These are phyloP conservation scores for Geosmithia morbida DNA, from an alignment of 2,329 filamentous ascomycete genomes.

Conservation along the genomic window DNA sequence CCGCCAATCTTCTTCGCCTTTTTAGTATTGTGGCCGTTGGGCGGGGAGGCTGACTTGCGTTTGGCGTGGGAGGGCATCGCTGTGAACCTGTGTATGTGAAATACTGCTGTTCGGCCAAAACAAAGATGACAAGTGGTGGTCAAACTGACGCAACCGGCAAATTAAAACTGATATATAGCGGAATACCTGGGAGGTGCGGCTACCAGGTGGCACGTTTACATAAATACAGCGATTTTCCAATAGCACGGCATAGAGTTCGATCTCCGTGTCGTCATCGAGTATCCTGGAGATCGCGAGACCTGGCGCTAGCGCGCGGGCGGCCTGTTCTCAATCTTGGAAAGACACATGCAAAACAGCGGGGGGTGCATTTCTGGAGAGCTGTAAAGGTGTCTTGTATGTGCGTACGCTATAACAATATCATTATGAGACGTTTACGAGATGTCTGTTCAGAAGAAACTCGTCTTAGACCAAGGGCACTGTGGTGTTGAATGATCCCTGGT, in stretches of 20 bases:
- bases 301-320: neutral
- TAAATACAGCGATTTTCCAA: neutral
- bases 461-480: no score
- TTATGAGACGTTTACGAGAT: no score
- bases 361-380: no score
- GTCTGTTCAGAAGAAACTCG: no score
- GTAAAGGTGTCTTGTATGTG: no score
- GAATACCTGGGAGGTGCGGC: neutral
- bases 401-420: no score
- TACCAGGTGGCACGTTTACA: neutral
- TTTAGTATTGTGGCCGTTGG: slow-evolving; percentile 10
- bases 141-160: neutral
- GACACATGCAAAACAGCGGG: neutral
- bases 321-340: neutral
- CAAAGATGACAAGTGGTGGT: neutral
- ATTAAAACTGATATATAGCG: neutral
- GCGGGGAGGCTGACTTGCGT: slow-evolving; percentile 10
- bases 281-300: neutral
- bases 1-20: slow-evolving; percentile 16
- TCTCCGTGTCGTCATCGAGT: neutral
- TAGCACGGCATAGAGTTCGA: neutral
- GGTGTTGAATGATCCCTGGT: no score
- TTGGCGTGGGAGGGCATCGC: slow-evolving; percentile 15
- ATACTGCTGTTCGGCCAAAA: neutral
- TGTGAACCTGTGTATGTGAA: slow-evolving; percentile 1